Conservation (phyloP, 768 basidiomycete genomes). For the Leucogyrophana mollusca region DNA sequence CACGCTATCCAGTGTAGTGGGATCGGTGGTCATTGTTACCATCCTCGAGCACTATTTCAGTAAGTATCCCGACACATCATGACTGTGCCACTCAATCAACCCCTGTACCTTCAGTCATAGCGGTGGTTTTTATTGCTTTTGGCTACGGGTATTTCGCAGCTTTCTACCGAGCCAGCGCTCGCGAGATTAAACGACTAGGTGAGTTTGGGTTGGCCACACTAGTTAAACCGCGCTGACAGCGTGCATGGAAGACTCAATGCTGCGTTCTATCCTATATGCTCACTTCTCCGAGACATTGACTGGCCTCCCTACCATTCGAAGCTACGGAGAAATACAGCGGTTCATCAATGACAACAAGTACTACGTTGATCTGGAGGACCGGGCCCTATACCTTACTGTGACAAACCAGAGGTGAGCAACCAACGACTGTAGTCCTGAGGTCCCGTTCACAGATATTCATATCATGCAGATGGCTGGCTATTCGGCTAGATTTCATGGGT, state of each 20-base stretch:
- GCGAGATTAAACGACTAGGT: conserved; percentile 66
- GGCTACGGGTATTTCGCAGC: conserved; percentile 64
- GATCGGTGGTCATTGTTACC: conserved; percentile 55
- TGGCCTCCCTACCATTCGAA: conserved; percentile 69
- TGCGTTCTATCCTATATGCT: conserved; percentile 73
- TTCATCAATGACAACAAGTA: conserved; percentile 66
- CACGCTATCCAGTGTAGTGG: conserved; percentile 49
- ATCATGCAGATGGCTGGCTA: conserved; percentile 58
- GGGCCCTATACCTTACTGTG: conserved; percentile 64
- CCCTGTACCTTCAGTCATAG: conserved; percentile 45
- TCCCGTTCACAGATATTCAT: not conserved
- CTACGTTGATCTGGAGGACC: conserved; percentile 72
- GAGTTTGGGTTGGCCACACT: conserved; percentile 6
- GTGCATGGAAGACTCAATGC: conserved; percentile 51
- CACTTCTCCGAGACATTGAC: conserved; percentile 78
- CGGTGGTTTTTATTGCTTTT: conserved; percentile 49
- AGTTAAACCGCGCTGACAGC: not conserved
- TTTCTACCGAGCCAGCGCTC: conserved; percentile 69
- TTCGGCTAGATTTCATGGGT: conserved; percentile 71
- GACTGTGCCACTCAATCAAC: no score
- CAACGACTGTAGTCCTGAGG: not conserved
- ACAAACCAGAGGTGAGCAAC: conserved; percentile 57
- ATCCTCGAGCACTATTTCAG: conserved; percentile 62
- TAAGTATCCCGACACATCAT: conserved; percentile 28
- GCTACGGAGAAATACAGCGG: conserved; percentile 61